Base-by-base conservation (phyloP, 1,139 yeast genomes). In the Groenewaldozyma auringiensis region DNA sequence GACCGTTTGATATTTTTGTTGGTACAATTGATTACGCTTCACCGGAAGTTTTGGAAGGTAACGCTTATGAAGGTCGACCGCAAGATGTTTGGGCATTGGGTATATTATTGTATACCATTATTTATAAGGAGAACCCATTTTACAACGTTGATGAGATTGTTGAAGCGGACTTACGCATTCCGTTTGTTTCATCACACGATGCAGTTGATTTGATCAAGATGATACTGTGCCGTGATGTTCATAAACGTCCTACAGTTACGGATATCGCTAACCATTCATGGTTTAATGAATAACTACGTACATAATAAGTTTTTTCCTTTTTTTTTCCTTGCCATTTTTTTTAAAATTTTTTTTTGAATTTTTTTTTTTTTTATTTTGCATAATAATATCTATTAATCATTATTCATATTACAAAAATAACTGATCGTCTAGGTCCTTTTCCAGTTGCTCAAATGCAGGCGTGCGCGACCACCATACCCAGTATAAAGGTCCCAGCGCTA, bases 41-140 rank as follows among this genome's bases (percentile, higher is more conserved):
- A 0, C 97, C 98, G 0, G 98, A 92, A 64, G 96, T 92, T 0
- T 71, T 92, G 32, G 75, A 81, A 44, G 98, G 97, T 6, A 81
- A 81, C 49, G 83, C 88, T 27, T 92, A 92, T 60, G 86, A 79
- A 47, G 98, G 98, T 18, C 82, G 78, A 61, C 92, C 95, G 0
- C 98, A 92, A 63, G 98, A 92, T 64, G 81, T 89, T 1, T 92
- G 98, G 98, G 96, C 97, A 0, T 71, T 89, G 58, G 98, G 98
- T 1, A 84, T 92, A 18, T 69, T 92, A 50, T 68, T 92, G 20
- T 92, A 88, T 67, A 92, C 96, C 0, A 75, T 92, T 62, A 72
- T 88, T n/a, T 89, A 83, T 69, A 87, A 88, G 60, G 97, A 92
- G 62, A 89, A 89, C 56, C 98, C 98, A 3, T 92, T 89, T 59